Evolutionary conservation across 768 basidiomycete genomes (phyloP), one percentile per base, ranked within the genome.

Genomic region (Cubamyces lactineus): DNA sequence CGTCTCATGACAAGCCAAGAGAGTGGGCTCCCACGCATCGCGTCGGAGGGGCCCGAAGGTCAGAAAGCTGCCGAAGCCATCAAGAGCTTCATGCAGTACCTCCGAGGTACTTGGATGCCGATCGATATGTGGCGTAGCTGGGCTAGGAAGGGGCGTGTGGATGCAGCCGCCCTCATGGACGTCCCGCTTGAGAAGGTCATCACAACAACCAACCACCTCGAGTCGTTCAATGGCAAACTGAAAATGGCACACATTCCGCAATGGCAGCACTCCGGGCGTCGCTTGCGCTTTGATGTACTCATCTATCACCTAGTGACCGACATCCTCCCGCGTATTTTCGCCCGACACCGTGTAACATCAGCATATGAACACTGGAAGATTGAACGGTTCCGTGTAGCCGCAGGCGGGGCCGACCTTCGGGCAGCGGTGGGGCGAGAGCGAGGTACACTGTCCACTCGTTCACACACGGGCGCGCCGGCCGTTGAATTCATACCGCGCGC

Each of bases 141-240:
- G 77, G 76, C 75, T 0, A 45, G 65, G 7, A 64, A 43, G 21
- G 74, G 73, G 0, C 71, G 73, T 0, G 12, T 46, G 3, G 34
- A 53, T 5, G 77, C 76, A 13, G 73, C 76, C 0, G 28, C 39
- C 2, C 47, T 64, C 0, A 47, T 78, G 6, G 50, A 54, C 0
- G 45, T 61, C 11, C 34, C 61, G 1, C 46, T 78, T 16, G 70
- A 75, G 0, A 69, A 65, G 2, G 70, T 80, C 2, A 28, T 78
- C 6, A 67, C 74, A 0, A 79, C 78, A 5, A 79, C 76, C 23
- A 79, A 79, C 48, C 77, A 78, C 55, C 70, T 79, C 8, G 76
- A 80, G 62, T 72, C 74, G 1, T 78, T 79, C 66, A 79, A 79
- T 52, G 64, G 71, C 5, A 42, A 72, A 13, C 61, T 79, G 1